phyloP scores from a whole-genome alignment of 2,329 filamentous ascomycete genomes.

The Paecilomyces fulvus region DNA sequence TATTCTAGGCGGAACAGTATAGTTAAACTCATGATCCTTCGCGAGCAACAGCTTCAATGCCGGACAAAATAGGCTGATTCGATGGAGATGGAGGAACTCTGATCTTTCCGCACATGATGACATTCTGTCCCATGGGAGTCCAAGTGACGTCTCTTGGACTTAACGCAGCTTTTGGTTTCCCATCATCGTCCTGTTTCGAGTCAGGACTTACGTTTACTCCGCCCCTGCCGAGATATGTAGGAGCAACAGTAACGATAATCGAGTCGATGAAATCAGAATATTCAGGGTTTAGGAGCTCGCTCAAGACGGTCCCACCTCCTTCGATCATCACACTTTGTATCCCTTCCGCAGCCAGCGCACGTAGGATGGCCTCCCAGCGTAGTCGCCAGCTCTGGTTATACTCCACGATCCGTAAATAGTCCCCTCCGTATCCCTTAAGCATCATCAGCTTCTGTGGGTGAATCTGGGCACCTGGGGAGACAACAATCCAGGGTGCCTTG shows the following conservation, averaged over 20 bases:
- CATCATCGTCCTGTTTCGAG: constrained; percentile 43
- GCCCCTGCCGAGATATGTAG: constrained; percentile 77
- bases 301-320: constrained; percentile 75
- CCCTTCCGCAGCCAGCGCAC: constrained; percentile 48
- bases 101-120: constrained; percentile 67
- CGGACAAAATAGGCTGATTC: constrained; percentile 7
- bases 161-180: constrained; percentile 51
- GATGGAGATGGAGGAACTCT: constrained; percentile 9
- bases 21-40: not conserved
- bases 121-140: constrained; percentile 72
- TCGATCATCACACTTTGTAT: constrained; percentile 84
- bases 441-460: constrained; percentile 38
- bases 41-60: constrained; percentile 10
- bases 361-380: constrained; percentile 58
- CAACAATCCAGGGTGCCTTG: constrained; percentile 65
- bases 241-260: constrained; percentile 81
- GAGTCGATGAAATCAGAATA: constrained; percentile 60
- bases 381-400: constrained; percentile 40
- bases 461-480: constrained; percentile 39
- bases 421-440: constrained; percentile 39
- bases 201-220: constrained; percentile 72
- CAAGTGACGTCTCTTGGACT: constrained; percentile 61
- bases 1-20: constrained; percentile 6
- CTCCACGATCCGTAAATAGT: constrained; percentile 34
- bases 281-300: constrained; percentile 60